Percentiles rank a stretch among this genome's conserved stretches.
These are phyloP conservation scores for Aureobasidium sp. DNA, from an alignment of 2,329 filamentous ascomycete genomes.

Conservation along the genomic window DNA sequence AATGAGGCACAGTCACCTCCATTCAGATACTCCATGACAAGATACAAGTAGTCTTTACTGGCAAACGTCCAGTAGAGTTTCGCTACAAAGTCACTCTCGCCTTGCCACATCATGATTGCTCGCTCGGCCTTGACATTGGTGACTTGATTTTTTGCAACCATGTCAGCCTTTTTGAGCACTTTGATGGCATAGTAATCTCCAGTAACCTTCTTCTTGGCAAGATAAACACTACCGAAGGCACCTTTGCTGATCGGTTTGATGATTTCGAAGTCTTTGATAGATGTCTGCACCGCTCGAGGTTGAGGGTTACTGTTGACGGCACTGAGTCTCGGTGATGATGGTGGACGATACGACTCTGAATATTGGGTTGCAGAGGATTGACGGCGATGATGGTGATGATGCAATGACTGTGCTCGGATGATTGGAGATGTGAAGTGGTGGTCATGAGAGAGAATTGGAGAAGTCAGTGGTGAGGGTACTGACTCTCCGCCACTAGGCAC, in stretches of 20 bases:
- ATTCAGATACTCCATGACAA: slow-evolving; percentile 99
- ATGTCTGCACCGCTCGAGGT: slow-evolving; percentile 81
- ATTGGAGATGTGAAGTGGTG: slow-evolving; percentile 69
- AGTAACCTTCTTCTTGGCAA: slow-evolving; percentile 97
- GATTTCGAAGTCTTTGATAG: slow-evolving; percentile 98
- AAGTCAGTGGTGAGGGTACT: slow-evolving; percentile 77
- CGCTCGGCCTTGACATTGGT: slow-evolving; percentile 98
- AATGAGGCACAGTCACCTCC: slow-evolving; percentile 94
- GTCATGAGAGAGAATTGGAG: slow-evolving; percentile 74
- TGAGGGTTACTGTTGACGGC: slow-evolving; percentile 73
- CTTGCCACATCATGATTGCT: slow-evolving; percentile 99
- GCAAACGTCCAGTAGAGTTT: slow-evolving; percentile 99
- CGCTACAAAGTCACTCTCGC: slow-evolving; percentile 96
- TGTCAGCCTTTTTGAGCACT: slow-evolving; percentile 97
- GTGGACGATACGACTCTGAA: slow-evolving; percentile 54
- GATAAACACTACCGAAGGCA: slow-evolving; percentile 93
- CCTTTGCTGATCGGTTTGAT: slow-evolving; percentile 99
- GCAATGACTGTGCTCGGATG: slow-evolving; percentile 40
- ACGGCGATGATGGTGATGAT: slow-evolving; percentile 62
- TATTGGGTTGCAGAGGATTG: slow-evolving; percentile 87
- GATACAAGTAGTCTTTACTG: slow-evolving; percentile 96
- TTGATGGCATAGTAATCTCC: slow-evolving; percentile 99
- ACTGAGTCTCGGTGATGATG: slow-evolving; percentile 73
- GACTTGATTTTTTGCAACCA: slow-evolving; percentile 99
- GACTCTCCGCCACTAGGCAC: slow-evolving; percentile 55